Evolutionary conservation across 1,139 yeast species (phyloP), one percentile per base, ranked within the genome.

Genomic region (Candida sp.): DNA sequence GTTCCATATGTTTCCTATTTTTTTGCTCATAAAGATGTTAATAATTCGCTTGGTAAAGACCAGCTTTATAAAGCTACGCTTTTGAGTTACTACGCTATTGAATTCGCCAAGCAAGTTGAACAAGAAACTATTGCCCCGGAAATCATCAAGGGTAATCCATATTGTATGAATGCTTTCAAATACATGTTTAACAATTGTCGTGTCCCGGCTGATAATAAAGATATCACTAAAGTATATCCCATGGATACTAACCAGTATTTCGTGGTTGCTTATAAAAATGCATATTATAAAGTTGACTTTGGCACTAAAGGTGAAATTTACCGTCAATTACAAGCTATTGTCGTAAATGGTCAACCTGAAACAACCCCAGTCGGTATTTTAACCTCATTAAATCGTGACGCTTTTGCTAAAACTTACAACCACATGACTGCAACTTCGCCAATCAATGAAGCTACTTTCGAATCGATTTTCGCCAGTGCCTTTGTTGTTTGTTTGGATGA

Each of bases 1-100:
- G 89, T 88, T 29, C 98, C 98, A 12, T 90, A 83, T 61, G 97
- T 89, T 35, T 87, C 96, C 9, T 93, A 93, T 70, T 93, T 90
- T 57, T 91, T 82, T 67, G 79, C 85, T 43, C 97, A 91, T 73
- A 84, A 82, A 64, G 93, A 87, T 56, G 66, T 76, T 33, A 59
- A 66, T 48, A 78, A 79, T 49, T 61, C 61, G 15, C 70, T 84
- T 50, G 87, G 85, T 44, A 74, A 78, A 53, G 82, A 84, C 60
- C 96, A 91, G 53, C 75, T 89, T 45, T 69, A 77, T 53, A 87
- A 91, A 59, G 87, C 97, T 4, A 63, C 75, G 71, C 91, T 53
- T 76, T 78, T 53, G 72, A 87, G 63, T 29, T 65, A 70, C 45
- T 73, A 82, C 53, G 75, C 84, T 38, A 63, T 80, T 39, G 73